Evolutionary conservation across 257 asterid genomes (phyloP).

Genomic region (Plantago ovata): DNA sequence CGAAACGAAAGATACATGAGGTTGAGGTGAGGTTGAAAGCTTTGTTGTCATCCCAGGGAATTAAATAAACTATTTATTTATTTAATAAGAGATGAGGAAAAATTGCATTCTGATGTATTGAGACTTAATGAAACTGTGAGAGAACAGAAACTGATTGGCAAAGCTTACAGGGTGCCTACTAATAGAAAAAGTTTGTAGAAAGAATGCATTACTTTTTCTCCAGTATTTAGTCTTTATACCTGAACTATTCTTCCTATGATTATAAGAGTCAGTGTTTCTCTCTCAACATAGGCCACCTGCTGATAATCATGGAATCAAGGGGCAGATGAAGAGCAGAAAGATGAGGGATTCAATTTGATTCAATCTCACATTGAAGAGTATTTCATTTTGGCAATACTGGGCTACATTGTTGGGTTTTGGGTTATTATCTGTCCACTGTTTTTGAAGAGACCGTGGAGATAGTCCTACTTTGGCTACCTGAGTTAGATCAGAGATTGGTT

Average conservation of each 20-base stretch:
- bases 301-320: no score
- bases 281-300: no score
- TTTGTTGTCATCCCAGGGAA: neutral
- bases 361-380: no score
- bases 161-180: neutral
- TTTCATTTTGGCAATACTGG: no score
- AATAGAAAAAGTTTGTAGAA: constrained; percentile 1
- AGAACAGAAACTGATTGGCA: neutral
- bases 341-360: no score
- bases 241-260: neutral
- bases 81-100: neutral
- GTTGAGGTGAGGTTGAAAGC: neutral
- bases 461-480: no score
- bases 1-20: no score
- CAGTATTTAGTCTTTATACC: neutral
- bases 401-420: no score
- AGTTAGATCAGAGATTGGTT: no score
- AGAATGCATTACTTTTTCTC: neutral
- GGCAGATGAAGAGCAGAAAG: no score
- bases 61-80: neutral
- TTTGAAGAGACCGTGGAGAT: no score
- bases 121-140: neutral
- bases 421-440: no score
- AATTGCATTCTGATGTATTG: neutral
- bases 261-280: constrained; percentile 3